Evolutionary conservation across 257 asterid species (phyloP), one percentile per base, ranked within the genome.

Genomic region (Mitragyna speciosa): DNA sequence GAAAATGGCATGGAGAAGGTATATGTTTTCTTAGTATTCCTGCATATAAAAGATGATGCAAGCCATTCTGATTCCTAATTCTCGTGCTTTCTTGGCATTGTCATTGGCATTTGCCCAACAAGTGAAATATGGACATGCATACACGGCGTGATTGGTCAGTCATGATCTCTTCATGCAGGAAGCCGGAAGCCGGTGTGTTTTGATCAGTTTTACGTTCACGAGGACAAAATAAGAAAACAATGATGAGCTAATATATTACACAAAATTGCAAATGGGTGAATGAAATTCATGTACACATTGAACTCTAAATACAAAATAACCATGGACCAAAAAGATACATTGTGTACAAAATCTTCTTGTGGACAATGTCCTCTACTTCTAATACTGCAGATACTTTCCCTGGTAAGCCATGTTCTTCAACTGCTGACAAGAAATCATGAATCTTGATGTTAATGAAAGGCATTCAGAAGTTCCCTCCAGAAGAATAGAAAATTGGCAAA

Each of bases 401-500:
- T 76, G 80, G 77, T 73, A 67, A 78, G 76, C 84, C 80, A 73
- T 78, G 76, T 83, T 76, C 72, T 58, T 67, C 49, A 47, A 68
- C 58, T 70, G 72, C 56, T 33, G 79, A 82, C 69, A 68, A 86
- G 80, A 67, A 86, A 87, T 78, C 68, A 79, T 30, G 78, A 63
- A 78, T 73, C 72, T 80, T 83, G 79, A 52, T 66, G 56, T 56
- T 58, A 74, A 75, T 59, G 67, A 76, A 74, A 82, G 64, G 59
- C 77, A 82, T 73, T 75, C 47, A 70, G 75, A 83, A 86, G 85
- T 66, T 78, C 43, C 79, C 79, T 80, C 89, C 89, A 73, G 89
- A 93, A 88, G 93, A 92, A 92, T 84, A 76, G 74, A 81, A 75
- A 73, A 74, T 76, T 51, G 43, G 76, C 24, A 41, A 12, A 77